Base-by-base conservation (phyloP, 2,329 filamentous ascomycete species). In the Elsinoe fawcettii region DNA sequence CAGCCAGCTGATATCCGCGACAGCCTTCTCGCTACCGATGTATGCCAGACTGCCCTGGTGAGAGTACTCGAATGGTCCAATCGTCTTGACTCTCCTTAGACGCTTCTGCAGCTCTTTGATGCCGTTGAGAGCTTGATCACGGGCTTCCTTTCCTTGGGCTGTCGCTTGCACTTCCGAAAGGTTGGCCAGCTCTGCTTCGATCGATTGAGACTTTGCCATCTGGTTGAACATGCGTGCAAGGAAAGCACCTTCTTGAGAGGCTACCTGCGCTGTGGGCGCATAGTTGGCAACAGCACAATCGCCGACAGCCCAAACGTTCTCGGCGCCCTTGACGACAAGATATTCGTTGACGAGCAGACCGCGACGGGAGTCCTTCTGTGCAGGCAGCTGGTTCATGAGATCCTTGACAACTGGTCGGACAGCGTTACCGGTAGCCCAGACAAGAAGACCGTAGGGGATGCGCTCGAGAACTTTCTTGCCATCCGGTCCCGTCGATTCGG, bases 271-370 rank as follows among this genome's bases (percentile, higher is more conserved):
- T 7, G 93, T 99, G 34, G 93, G 93, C 27, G 93, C 93, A 71
- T 99, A 99, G 72, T 95, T 95, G 65, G 93, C 93, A 51, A 97
- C 87, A 57, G 92, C 92, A 72, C 93, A 99, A 79, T 99, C 93
- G 67, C 93, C 93, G 55, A 96, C 86, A 51, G 93, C 93, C 93
- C 93, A 99, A 72, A 99, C 88, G 71, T 97, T 95, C 69, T 95
- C 90, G 51, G 92, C 84, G 58, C 93, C 93, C 75, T 99, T 95
- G 61, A 99, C 93, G 59, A 97, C 93, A 11, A 99, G 87, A 75
- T 96, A 99, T 75, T 99, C 93, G 77, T 99, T 99, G 62, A 99
- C 93, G 57, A 90, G 89, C 51, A 99, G 84, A 71, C 93, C 93
- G 66, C 93, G 90, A 64, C 91, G 87, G 27, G 93, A 96, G 74